Base-by-base conservation (phyloP, 2,329 filamentous ascomycete species). In the Keithomyces neogunnii region DNA sequence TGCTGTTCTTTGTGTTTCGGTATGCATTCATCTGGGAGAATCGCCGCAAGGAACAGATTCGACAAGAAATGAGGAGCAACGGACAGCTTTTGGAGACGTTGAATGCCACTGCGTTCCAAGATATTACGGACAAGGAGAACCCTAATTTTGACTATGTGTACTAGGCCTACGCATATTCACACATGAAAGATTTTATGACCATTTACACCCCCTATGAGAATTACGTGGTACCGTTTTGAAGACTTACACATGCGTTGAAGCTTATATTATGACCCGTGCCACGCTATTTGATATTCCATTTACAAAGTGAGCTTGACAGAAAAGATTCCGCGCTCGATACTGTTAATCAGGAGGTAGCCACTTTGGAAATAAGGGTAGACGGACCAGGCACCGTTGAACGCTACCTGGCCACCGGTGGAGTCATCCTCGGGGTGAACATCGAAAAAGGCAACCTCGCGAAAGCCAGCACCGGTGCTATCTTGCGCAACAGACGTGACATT, bases 391-490 rank as follows among this genome's bases (percentile, higher is more conserved):
- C 69, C 73, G 9, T 60, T 59, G 43, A 73, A 73, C 5, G 62
- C 59, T 1, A 71, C 65, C 7, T 57, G 51, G 2, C 72, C 69
- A 81, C 85, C 48, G 40, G 66, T 55, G 5, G 51, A 53, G 48
- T 77, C 73, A 58, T 76, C 73, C 53, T 74, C 73, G 4, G 73
- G 73, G 56, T 72, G 65, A 53, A 70, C 64, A 54, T 76, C 73
- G 56, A 76, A 76, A 64, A 66, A 75, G 1, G 63, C 73, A 26
- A 69, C 63, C 59, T 74, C 68, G 45, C 65, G 58, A 40, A 76
- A 62, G 6, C 58, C 55, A 10, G 59, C 61, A 35, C 73, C 73
- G 3, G 66, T 68, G 4, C 69, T 66, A 50, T 74, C 68, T 6
- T 57, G 45, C 39, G 56, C 55, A 44, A 69, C 57, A 8, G 60